Evolutionary conservation across 2,329 filamentous ascomycete species (phyloP), one percentile per base, ranked within the genome.

Genomic region (Chrysoporthe deuterocubensis): DNA sequence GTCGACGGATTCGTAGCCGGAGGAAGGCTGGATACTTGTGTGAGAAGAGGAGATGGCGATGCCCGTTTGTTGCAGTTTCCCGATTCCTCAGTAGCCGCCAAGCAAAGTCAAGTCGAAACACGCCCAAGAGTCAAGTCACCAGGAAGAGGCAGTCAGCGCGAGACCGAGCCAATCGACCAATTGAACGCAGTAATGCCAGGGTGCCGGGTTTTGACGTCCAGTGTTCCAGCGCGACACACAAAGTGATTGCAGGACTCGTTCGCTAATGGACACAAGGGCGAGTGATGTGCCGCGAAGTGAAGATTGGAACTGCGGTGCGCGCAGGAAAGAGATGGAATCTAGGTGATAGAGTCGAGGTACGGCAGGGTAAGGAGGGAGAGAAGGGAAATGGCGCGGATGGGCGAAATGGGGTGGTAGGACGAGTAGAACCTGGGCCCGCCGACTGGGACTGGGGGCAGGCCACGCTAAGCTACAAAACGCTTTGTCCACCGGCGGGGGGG

Each of bases 71-170:
- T 21, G 48, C 13, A 34, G 37, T 56, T 34, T 46, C 58, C 61
- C 52, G 57, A 52, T 58, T 62, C 54, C 58, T 64, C 37, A 56
- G 52, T 54, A 43, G 60, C 57, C 63, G 67, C 67, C 67, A 68
- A 68, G 67, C 58, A 64, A 56, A 56, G 62, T 64, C 50, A 64
- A 64, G 62, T 64, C 62, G 62, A 64, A 64, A 64, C 62, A 57
- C 54, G 62, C 61, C 61, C 40, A 40, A 54, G 61, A 63, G 48
- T 63, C 46, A 54, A 42, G 61, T 54, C 37, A 50, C 61, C 44
- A 42, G 37, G 46, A 21, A 63, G 34, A 63, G 61, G 48, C 37
- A 44, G 62, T 56, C 54, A 43, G 54, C 26, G 48, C 63, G 63
- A 65, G 44, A 32, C n/a, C 9, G 46, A 62, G 21, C 42, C 32